phyloP scores from a whole-genome alignment of 1,284 basidiomycete species.

The Vanrija humicola region DNA sequence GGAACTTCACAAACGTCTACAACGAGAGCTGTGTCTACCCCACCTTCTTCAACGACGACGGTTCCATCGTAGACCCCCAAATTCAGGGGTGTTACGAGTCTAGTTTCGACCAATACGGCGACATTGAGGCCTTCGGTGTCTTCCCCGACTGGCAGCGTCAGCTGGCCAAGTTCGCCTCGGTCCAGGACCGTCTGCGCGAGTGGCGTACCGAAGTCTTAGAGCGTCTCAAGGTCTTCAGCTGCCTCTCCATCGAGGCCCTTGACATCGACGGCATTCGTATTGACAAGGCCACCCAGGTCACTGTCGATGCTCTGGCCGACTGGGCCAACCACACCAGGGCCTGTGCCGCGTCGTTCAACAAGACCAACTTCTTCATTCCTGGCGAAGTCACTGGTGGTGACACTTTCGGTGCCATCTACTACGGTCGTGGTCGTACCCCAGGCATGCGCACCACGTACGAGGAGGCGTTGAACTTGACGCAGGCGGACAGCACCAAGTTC shows the following conservation, averaged over 20 bases:
- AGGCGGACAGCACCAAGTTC: slow-evolving; percentile 66
- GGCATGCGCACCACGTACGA: slow-evolving; percentile 58
- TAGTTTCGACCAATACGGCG: slow-evolving; percentile 89
- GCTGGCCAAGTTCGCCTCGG: slow-evolving; percentile 86
- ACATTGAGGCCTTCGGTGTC: slow-evolving; percentile 93
- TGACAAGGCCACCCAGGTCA: slow-evolving; percentile 88
- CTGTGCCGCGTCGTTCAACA: slow-evolving; percentile 67
- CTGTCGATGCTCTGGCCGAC: slow-evolving; percentile 68
- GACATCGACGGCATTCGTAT: slow-evolving; percentile 90
- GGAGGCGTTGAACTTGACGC: slow-evolving; percentile 58
- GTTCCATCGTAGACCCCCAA: slow-evolving; percentile 58
- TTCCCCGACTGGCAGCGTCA: slow-evolving; percentile 76
- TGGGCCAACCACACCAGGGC: slow-evolving; percentile 70
- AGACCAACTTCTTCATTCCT: slow-evolving; percentile 80
- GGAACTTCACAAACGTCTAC: slow-evolving; percentile 55
- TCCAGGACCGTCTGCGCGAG: slow-evolving; percentile 87
- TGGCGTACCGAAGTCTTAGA: slow-evolving; percentile 73
- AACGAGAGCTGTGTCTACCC: slow-evolving; percentile 72
- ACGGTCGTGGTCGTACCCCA: slow-evolving; percentile 79
- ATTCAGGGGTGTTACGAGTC: slow-evolving; percentile 67
- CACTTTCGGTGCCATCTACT: slow-evolving; percentile 77
- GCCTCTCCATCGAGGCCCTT: slow-evolving; percentile 76
- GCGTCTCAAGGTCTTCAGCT: slow-evolving; percentile 71
- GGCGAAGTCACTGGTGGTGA: slow-evolving; percentile 94
- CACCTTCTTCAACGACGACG: slow-evolving; percentile 71